Base-by-base conservation (phyloP, 2,329 filamentous ascomycete genomes). In the Elsinoe perseae region DNA sequence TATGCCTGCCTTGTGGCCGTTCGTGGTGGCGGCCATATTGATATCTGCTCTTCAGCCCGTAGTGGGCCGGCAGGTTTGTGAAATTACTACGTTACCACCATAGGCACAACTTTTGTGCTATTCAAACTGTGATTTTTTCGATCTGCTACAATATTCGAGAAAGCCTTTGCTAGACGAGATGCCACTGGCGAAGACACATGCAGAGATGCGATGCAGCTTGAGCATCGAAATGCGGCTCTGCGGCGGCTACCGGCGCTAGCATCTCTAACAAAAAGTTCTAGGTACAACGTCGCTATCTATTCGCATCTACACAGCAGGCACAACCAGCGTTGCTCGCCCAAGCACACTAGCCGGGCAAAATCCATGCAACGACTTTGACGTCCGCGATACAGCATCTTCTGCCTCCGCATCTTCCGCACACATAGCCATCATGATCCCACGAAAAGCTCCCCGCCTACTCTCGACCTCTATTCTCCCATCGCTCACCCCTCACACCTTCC, bases 361-460 rank as follows among this genome's bases (percentile, higher is more conserved):
- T 36, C 28, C 6, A 30, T 30, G 6, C 28, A 6, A 5, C 5
- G 28, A 30, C 6, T 36, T 14, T 36, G 32, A 36, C 12, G 32
- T 14, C 3, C 3, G n/a, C 3, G 5, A 36, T 36, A 36, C n/a
- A 36, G 12, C 32, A 36, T 4, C n/a, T 14, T 5, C 1, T 10
- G 18, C 20, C 40, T 14, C 40, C 23, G 12, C 9, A 20, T 6
- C 18, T 25, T 12, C 36, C 38, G 36, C 23, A 14, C 38, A 40
- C 20, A 46, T 7, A 54, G 14, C 23, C 25, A 18, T 20, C 28
- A 53, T 55, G 34, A 50, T 42, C 14, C 28, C 46, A 30, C 53
- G 46, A 50, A 46, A 50, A 56, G 38, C 40, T 18, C 50, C 56
- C 14, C 64, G 56, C 65, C 54, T 61, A 53, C 54, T 61, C 52